These are phyloP conservation scores for Prunus davidiana DNA, from an alignment of 306 rosid species.

Conservation along the genomic window DNA sequence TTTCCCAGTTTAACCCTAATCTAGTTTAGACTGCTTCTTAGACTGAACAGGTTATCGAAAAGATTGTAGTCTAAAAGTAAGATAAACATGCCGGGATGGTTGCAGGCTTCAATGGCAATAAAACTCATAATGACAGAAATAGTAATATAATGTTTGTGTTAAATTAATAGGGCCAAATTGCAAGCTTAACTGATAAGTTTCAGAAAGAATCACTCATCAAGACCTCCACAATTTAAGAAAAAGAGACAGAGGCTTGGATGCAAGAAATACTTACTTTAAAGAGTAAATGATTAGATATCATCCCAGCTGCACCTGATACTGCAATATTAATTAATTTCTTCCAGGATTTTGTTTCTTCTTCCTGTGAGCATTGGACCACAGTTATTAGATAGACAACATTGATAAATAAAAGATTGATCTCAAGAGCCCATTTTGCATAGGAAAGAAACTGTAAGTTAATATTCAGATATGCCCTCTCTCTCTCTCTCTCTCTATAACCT, in stretches of 20 bases:
- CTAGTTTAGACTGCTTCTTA: not conserved
- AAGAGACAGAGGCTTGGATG: not conserved
- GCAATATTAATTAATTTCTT: constrained; percentile 81
- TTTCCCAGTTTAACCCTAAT: not conserved
- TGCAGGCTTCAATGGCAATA: not conserved
- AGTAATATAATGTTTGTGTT: not conserved
- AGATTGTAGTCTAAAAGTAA: not conserved
- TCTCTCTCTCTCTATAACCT: not conserved
- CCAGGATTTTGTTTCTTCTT: constrained; percentile 94
- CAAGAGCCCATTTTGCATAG: not conserved
- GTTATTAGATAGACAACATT: not conserved
- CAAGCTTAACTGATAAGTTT: not conserved
- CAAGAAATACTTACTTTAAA: constrained; percentile 64
- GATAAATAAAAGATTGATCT: not conserved
- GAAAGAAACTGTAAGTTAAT: not conserved
- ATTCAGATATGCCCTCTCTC: not conserved
- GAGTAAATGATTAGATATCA: constrained; percentile 93
- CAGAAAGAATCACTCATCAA: not conserved
- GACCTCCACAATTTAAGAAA: not conserved
- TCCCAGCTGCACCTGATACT: constrained; percentile 98
- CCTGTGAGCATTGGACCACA: constrained; percentile 45
- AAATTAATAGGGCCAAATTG: not conserved
- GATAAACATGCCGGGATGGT: not conserved
- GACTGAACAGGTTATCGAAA: not conserved
- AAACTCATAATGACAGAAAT: not conserved